Conservation (phyloP, 2,329 filamentous ascomycete species). For the Talaromyces sp. region DNA sequence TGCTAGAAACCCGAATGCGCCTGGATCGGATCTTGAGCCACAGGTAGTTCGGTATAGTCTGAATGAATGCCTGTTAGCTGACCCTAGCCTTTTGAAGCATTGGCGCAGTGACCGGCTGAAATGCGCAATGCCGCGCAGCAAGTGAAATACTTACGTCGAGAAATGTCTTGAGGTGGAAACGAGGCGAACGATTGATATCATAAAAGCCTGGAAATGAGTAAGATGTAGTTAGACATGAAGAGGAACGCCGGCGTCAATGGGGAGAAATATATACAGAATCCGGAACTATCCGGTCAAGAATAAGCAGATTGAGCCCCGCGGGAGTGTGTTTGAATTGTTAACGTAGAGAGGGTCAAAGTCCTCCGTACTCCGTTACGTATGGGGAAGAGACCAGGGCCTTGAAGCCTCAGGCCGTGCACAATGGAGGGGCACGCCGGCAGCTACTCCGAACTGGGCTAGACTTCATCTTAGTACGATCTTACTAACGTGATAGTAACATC, state of each 20-base stretch:
- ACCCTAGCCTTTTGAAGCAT: background rate
- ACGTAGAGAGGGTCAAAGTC: background rate
- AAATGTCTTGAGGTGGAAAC: background rate
- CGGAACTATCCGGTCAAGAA: background rate
- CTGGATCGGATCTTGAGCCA: background rate
- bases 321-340: too few relatives aligned
- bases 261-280: background rate
- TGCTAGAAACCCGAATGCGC: background rate
- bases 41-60: background rate
- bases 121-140: too few relatives aligned
- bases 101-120: background rate
- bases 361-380: too few relatives aligned
- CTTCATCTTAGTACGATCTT: too few relatives aligned
- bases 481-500: too few relatives aligned
- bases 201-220: background rate
- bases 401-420: background rate
- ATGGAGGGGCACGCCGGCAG: background rate
- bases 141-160: background rate
- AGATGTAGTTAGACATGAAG: background rate
- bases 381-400: too few relatives aligned
- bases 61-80: background rate
- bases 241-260: background rate
- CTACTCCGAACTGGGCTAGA: background rate
- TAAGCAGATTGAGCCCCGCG: background rate
- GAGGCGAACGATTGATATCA: constrained; percentile 3